Conservation (phyloP, 768 basidiomycete species). For the Termitomyces sp. region DNA sequence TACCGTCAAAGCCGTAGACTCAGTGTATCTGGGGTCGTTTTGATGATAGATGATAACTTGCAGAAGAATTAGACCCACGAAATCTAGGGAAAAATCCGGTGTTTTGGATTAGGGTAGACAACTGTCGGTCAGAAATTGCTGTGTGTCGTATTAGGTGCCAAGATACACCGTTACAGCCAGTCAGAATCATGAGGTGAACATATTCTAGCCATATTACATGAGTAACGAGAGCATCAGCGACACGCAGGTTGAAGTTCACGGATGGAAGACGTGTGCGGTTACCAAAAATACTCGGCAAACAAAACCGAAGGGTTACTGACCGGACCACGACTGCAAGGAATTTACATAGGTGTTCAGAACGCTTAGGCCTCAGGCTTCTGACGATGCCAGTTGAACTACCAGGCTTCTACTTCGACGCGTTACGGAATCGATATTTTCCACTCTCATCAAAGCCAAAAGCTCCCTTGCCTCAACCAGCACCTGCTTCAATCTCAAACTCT, state of each 20-base stretch:
- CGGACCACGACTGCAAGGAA: background rate
- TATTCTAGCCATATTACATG: too few species aligned
- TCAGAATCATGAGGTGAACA: background rate
- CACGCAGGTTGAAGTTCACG: background rate
- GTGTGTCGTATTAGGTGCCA: background rate
- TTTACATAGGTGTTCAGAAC: too few species aligned
- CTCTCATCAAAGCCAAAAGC: slow-evolving; percentile 31
- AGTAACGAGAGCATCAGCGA: background rate
- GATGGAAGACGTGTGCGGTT: background rate
- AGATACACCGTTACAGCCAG: background rate
- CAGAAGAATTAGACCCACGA: background rate
- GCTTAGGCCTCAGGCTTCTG: background rate
- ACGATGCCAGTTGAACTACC: slow-evolving; percentile 48
- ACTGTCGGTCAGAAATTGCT: background rate
- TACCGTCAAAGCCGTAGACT: background rate
- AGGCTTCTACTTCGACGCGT: slow-evolving; percentile 51
- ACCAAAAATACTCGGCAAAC: background rate
- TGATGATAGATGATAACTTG: background rate
- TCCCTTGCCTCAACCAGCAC: slow-evolving; percentile 1
- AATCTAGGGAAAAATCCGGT: background rate
- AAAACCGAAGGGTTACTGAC: background rate
- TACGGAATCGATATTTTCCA: slow-evolving; percentile 52
- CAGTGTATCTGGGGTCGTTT: background rate
- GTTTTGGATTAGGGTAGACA: background rate
- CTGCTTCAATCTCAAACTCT: background rate